Base-by-base conservation (phyloP, 2,329 filamentous ascomycete species). In the Monilinia aucupariae region DNA sequence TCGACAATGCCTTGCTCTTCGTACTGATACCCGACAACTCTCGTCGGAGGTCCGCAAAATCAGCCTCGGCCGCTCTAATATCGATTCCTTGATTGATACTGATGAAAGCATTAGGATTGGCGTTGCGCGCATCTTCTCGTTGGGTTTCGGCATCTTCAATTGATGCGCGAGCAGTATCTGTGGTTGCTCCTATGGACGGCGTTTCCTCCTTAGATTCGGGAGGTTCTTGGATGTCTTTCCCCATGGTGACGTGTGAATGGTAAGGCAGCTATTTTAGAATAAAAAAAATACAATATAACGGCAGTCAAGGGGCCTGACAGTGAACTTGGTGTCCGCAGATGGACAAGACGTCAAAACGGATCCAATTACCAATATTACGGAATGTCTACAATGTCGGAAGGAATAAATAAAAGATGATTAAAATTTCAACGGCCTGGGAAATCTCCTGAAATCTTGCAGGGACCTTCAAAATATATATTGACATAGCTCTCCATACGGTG, bases 21-120 rank as follows among this genome's bases (percentile, higher is more conserved):
- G 79, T 79, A 8, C 83, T 86, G n/a, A 82, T 73, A 8, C 79
- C 79, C 2, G 84, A 82, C 25, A 88, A 76, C 72, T 86, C 81
- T 43, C 81, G 79, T 71, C 82, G 87, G 17, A 92, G 79, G 67
- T 89, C 81, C 0, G 82, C 83, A 67, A 92, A 92, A 32, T 91
- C 87, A 39, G 82, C 83, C 74, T 90, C 83, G 50, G 89, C 89
- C 59, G 82, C 81, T 64, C 83, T 78, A 59, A 92, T 81, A 63
- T 73, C 63, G 39, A 92, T 81, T 27, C 85, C 84, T 43, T 50
- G 62, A 12, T 61, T 61, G 30, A 68, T 65, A n/a, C 71, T 71
- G 6, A 78, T 75, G 60, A 78, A 77, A 43, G 81, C 81, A 69
- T 78, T 76, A 53, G 81, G 80, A 67, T 83, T 83, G 64, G 62